These are phyloP conservation scores for Grigorovia transvaalensis DNA, from an alignment of 805 yeast species.

Conservation along the genomic window DNA sequence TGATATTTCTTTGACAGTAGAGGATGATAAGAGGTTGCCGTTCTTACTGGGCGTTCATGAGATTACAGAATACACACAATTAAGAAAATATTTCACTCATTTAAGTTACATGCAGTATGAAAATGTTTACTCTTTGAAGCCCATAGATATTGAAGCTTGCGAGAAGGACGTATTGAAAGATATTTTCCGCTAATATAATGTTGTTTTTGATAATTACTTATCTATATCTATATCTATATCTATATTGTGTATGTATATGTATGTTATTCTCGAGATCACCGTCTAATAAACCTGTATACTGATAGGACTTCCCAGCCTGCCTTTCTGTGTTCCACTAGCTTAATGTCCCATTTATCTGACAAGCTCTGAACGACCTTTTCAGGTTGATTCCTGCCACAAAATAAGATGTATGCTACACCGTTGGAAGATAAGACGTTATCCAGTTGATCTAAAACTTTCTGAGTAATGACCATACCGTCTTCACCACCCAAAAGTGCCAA, in stretches of 20 bases:
- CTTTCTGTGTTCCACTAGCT: constrained; percentile 51
- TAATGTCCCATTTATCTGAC: constrained; percentile 40
- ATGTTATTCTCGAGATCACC: no score
- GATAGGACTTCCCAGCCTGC: constrained; percentile 95
- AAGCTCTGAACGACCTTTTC: constrained; percentile 39
- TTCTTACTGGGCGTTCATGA: constrained; percentile 18
- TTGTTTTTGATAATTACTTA: no score
- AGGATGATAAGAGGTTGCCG: constrained; percentile 19
- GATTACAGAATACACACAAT: constrained; percentile 17
- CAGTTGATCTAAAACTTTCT: constrained; percentile 46
- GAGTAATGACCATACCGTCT: constrained; percentile 83
- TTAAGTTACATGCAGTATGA: constrained; percentile 24
- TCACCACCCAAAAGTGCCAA: constrained; percentile 83
- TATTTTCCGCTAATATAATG: constrained; percentile 28
- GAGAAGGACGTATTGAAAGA: constrained; percentile 50
- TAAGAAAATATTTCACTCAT: constrained; percentile 20
- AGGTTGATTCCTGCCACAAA: constrained; percentile 88
- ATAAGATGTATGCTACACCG: constrained; percentile 81
- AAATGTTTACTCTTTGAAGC: constrained; percentile 44
- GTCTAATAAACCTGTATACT: constrained; percentile 37
- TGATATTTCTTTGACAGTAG: constrained; percentile 14
- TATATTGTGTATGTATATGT: neutral
- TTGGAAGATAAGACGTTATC: constrained; percentile 38
- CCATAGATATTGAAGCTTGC: constrained; percentile 37
- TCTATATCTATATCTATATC: no score